phyloP scores from a whole-genome alignment of 1,284 basidiomycete species.

The Trametes sp. region DNA sequence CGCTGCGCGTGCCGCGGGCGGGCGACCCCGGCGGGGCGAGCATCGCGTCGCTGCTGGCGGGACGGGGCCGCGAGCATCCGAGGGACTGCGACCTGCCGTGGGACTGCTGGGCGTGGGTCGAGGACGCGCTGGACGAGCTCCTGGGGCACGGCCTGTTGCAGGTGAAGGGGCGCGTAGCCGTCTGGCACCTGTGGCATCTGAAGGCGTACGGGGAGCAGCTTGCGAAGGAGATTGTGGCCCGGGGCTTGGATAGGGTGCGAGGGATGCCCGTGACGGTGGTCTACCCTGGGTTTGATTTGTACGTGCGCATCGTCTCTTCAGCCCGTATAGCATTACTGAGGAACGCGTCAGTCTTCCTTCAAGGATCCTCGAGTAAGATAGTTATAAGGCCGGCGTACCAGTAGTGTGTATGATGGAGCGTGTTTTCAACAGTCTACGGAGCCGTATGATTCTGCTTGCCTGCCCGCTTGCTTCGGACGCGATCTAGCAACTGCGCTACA shows the following conservation, averaged over 20 bases:
- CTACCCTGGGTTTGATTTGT: slow-evolving; percentile 21
- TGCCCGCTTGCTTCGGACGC: no score
- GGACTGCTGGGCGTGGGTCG: slow-evolving; percentile 29
- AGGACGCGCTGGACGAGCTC: slow-evolving; percentile 24
- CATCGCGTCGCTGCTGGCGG: no score
- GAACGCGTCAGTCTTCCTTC: slow-evolving; percentile 9
- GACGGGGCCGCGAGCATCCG: no score
- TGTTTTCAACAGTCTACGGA: no score
- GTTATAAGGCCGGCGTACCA: background rate
- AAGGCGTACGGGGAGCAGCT: slow-evolving; percentile 18
- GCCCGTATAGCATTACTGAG: background rate
- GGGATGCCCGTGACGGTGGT: slow-evolving; percentile 20
- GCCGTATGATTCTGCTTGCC: no score
- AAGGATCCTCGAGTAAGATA: slow-evolving; percentile 11
- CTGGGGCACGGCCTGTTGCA: no score
- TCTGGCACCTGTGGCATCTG: slow-evolving; percentile 21
- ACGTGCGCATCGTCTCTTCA: background rate
- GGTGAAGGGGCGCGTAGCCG: background rate
- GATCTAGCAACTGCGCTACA: no score
- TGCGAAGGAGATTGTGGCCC: slow-evolving; percentile 15
- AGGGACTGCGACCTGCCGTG: slow-evolving; percentile 19
- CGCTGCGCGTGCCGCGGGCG: slow-evolving; percentile 1
- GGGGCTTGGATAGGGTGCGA: slow-evolving; percentile 6
- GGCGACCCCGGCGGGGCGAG: no score
- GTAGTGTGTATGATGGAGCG: background rate